These are phyloP conservation scores for Lyophyllum shimeji DNA, from an alignment of 768 basidiomycete species.

Conservation along the genomic window DNA sequence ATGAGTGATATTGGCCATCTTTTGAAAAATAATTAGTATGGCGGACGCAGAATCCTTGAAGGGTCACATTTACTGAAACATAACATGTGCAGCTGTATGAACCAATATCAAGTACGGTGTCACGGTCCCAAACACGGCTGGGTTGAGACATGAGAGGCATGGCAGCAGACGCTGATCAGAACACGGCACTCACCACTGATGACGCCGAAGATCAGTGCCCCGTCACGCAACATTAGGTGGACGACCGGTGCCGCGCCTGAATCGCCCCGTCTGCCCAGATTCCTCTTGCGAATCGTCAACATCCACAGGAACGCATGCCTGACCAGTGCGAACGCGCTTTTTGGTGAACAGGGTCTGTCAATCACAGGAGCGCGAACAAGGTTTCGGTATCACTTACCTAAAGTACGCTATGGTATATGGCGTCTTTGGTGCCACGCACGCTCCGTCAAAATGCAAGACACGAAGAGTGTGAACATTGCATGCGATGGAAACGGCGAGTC, in stretches of 20 bases:
- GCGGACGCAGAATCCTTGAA: too few species aligned
- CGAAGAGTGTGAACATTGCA: not conserved
- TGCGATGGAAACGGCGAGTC: not conserved
- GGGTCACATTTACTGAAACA: constrained; percentile 2
- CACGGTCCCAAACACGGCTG: not conserved
- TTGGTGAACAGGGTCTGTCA: not conserved
- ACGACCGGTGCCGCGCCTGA: constrained; percentile 1
- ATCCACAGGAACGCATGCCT: constrained; percentile 1
- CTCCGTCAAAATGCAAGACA: too few species aligned
- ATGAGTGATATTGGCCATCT: constrained; percentile 10
- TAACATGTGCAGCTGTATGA: not conserved
- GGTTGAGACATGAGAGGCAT: not conserved
- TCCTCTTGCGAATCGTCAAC: constrained; percentile 6
- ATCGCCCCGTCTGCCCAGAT: constrained; percentile 3
- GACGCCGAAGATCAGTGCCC: constrained; percentile 8
- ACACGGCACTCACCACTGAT: constrained; percentile 2
- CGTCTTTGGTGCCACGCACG: too few species aligned
- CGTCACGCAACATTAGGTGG: constrained; percentile 10
- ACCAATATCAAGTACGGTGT: not conserved
- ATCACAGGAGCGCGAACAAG: too few species aligned
- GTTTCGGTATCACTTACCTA: too few species aligned
- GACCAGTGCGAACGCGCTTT: not conserved
- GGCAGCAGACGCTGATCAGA: not conserved
- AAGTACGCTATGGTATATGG: too few species aligned
- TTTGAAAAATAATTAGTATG: not conserved